Evolutionary conservation across 805 yeast genomes (phyloP), one percentile per base, ranked within the genome.

Genomic region (Candida multigemmis): DNA sequence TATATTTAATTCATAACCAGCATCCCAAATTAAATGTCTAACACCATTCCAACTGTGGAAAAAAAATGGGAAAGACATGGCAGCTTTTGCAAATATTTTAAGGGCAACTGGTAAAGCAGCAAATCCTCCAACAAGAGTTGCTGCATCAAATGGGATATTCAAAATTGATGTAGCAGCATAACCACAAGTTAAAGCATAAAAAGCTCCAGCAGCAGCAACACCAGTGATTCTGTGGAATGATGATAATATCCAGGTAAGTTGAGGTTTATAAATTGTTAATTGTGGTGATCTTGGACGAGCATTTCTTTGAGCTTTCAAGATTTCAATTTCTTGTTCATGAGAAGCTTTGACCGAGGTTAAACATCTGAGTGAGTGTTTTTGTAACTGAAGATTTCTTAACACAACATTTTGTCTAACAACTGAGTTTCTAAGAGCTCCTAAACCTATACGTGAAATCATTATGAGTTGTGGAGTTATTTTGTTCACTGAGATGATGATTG

Each of bases 1-100:
- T 42, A 83, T 48, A 35, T 86, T 71, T 50, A 89, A 69, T 56
- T 79, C 82, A 41, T 62, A 66, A 53, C 94, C 94, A 28, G 75
- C 53, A 55, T 91, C 98, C 98, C 98, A 91, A 30, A 83, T 49
- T 56, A 89, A 63, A 56, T 91, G 98, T 71, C 98, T 84, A 37
- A 89, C 34, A 44, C 97, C 96, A 53, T 87, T 85, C 52, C 67
- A 73, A 24, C 71, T 46, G 59, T 91, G 98, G 79, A 73, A 86
- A 16, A 81, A 80, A 56, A 91, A 85, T 40, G 96, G 87, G 64
- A 72, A 72, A 6, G 91, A 74, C 48, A 78, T 72, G 21, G 72
- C 47, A 26, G 78, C 75, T 66, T 91, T 91, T 32, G 74, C 60
- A 14, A 66, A 61, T 32, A 71, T 41, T 58, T 86, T 81, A 21